Conservation (phyloP, 179 eudicot genomes). For the Spergularia azorica region DNA sequence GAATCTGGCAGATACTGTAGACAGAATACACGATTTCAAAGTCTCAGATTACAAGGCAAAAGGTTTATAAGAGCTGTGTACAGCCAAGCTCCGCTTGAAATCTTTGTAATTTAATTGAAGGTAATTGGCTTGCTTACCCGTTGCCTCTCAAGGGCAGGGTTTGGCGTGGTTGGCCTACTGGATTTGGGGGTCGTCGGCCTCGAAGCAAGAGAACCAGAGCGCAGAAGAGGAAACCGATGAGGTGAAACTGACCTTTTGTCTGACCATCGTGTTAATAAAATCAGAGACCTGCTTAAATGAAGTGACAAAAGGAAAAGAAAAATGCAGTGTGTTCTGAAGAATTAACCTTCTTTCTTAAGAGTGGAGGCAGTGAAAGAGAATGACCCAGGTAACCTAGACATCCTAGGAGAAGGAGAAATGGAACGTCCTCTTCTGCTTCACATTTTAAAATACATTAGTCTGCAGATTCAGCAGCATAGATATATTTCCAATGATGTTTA, state of each 20-base stretch:
- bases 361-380: conserved; percentile 50
- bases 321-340: not conserved
- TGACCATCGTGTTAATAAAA: conserved; percentile 25
- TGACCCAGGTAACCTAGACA: conserved; percentile 49
- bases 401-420: conserved; percentile 52
- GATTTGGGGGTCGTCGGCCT: conserved; percentile 64
- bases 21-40: conserved; percentile 8
- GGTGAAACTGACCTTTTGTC: conserved; percentile 80
- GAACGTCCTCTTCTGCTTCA: conserved; percentile 48
- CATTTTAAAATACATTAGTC: not conserved
- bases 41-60: not conserved
- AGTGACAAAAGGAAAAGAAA: not conserved
- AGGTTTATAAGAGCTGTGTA: not conserved
- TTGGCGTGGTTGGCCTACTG: conserved; percentile 70
- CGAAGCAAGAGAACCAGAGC: conserved; percentile 78
- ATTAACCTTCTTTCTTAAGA: conserved; percentile 63
- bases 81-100: not conserved
- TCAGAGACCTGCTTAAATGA: not conserved
- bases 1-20: conserved; percentile 52
- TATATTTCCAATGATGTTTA: not conserved
- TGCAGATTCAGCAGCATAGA: not conserved
- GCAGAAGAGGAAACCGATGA: conserved; percentile 67
- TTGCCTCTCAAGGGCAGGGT: conserved; percentile 46
- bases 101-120: not conserved
- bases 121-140: conserved; percentile 41